A percentile compares a stretch with the other conserved stretches of the same genome.
These are phyloP conservation scores for Melocanna baccifera DNA, from an alignment of 176 grass and related monocot species.

Conservation along the genomic window DNA sequence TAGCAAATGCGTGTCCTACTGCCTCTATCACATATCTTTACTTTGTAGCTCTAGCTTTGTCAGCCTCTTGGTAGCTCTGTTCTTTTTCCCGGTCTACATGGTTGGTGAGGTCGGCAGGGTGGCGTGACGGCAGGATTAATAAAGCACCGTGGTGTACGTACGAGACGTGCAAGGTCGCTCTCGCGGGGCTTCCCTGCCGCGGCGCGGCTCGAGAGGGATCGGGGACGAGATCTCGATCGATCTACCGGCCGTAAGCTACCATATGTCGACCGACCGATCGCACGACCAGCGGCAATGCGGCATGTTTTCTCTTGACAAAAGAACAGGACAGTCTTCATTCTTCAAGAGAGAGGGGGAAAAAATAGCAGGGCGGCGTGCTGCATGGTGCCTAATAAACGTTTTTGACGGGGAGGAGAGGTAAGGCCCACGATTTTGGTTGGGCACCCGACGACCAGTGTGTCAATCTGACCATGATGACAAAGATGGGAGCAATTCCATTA, in stretches of 20 bases:
- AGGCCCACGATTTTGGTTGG: conserved; percentile 27
- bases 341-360: no score
- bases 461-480: neutral
- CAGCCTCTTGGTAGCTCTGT: neutral
- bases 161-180: neutral
- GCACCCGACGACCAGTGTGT: neutral
- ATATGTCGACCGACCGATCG: neutral
- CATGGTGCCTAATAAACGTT: conserved; percentile 11
- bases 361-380: neutral
- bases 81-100: neutral
- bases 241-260: neutral
- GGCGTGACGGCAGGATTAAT: neutral
- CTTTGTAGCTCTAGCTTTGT: neutral
- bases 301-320: neutral
- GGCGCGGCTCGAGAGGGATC: neutral
- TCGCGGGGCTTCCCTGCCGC: conserved; percentile 1
- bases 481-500: neutral
- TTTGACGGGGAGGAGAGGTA: conserved; percentile 4
- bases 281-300: neutral
- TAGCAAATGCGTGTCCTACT: neutral
- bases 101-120: conserved; percentile 7
- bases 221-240: neutral
- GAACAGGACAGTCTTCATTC: neutral
- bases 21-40: conserved; percentile 2
- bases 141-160: neutral